Base-by-base conservation (phyloP, 495 filamentous ascomycete species). In the Niebla homalea region DNA sequence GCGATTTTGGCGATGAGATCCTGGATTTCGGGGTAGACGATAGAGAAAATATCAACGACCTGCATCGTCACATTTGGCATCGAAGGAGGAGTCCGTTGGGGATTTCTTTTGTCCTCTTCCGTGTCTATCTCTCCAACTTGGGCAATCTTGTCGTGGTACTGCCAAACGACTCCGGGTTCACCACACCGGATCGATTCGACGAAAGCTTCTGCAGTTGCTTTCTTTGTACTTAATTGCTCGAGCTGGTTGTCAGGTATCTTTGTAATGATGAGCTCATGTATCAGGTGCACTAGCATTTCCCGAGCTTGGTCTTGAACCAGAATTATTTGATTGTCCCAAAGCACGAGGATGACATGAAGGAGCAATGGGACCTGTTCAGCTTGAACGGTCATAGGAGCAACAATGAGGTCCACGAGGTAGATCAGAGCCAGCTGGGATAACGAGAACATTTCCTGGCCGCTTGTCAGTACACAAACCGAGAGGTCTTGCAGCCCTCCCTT, bases 241-340 rank as follows among this genome's bases (percentile, higher is more conserved):
- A 36, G 45, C 45, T 36, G 36, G 47, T 80, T 72, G 49, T 94
- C 85, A 50, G 89, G 87, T 40, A 95, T 77, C 51, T 83, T 84
- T 1, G 93, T 92, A 36, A 96, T 89, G 25, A 98, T 84, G 15
- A 98, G 75, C 61, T 97, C 93, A 59, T 98, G 92, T 43, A 98
- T 94, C 8, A 98, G 74, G 70, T 98, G 92, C 29, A 98, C 89
- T 15, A 97, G 75, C 92, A 98, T 94, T 59, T 98, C 92, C 40
- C 89, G 80, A 37, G 92, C 89, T 63, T 97, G 89, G 52, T 97
- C 92, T 58, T 95, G 92, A 1, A 98, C 90, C 12, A 95, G 77
- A n/a, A 86, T 76, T 2, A 83, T 93, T 58, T 97, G 93, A 50
- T 95, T 87, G 61, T 98, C 92, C 92, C 92, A 98, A 12, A 96